phyloP scores from a whole-genome alignment of 805 yeast genomes.

The Ogataea polymorpha region DNA sequence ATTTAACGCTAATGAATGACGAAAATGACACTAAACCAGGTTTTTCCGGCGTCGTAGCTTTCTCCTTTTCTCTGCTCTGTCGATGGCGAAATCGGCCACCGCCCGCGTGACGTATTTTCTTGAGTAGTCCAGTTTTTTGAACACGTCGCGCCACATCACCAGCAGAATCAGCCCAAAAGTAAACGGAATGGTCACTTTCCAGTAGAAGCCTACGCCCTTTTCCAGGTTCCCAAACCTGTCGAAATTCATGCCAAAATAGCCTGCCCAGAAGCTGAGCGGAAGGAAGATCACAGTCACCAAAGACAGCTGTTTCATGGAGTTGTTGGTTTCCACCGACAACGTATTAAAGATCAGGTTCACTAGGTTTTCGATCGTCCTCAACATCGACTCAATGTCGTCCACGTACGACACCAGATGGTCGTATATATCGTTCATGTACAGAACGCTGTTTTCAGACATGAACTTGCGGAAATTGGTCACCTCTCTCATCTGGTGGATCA shows the following conservation, averaged over 20 bases:
- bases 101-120: conserved; percentile 8
- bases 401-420: conserved; percentile 53
- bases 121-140: conserved; percentile 5
- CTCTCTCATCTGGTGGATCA: conserved; percentile 46
- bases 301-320: conserved; percentile 51
- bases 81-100: conserved; percentile 7
- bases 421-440: conserved; percentile 52
- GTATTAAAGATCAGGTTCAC: conserved; percentile 55
- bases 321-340: conserved; percentile 52
- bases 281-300: conserved; percentile 56
- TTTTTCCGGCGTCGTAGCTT: neutral
- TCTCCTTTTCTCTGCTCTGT: conserved; percentile 1
- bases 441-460: conserved; percentile 41
- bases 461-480: conserved; percentile 28
- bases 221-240: conserved; percentile 38
- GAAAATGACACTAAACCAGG: neutral
- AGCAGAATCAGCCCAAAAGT: conserved; percentile 35
- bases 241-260: conserved; percentile 60
- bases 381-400: conserved; percentile 55
- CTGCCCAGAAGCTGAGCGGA: conserved; percentile 59
- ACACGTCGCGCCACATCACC: conserved; percentile 33
- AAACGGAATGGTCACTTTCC: conserved; percentile 46
- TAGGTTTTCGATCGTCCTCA: conserved; percentile 47
- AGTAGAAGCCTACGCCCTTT: conserved; percentile 40
- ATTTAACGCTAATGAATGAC: neutral